Conservation (phyloP, 768 basidiomycete species). For the Collybia sp. region DNA sequence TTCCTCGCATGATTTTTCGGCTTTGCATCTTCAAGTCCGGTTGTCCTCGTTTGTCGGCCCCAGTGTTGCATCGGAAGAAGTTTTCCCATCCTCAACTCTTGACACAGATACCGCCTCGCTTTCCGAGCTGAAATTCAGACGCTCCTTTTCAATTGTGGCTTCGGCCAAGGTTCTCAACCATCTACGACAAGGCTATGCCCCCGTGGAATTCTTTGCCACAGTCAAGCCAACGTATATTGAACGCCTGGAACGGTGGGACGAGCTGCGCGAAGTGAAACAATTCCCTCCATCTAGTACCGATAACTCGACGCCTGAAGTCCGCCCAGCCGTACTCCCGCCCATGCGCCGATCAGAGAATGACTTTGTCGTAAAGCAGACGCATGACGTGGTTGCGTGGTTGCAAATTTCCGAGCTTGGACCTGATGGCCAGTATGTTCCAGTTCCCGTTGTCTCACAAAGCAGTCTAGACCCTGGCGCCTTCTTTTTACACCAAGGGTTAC, state of each 20-base stretch:
- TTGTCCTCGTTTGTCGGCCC: slow-evolving; percentile 84
- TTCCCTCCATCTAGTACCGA: slow-evolving; percentile 30
- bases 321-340: slow-evolving; percentile 42
- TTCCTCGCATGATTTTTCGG: slow-evolving; percentile 84
- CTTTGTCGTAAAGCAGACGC: slow-evolving; percentile 80
- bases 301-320: slow-evolving; percentile 32
- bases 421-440: slow-evolving; percentile 79
- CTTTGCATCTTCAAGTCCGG: slow-evolving; percentile 83
- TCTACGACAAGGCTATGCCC: slow-evolving; percentile 72
- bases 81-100: slow-evolving; percentile 70
- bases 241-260: slow-evolving; percentile 90
- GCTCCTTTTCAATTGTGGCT: slow-evolving; percentile 74
- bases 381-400: slow-evolving; percentile 88
- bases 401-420: slow-evolving; percentile 85
- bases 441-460: slow-evolving; percentile 75
- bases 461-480: slow-evolving; percentile 81
- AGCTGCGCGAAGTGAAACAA: slow-evolving; percentile 75
- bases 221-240: slow-evolving; percentile 81
- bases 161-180: slow-evolving; percentile 70
- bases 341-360: slow-evolving; percentile 95
- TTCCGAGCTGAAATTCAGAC: slow-evolving; percentile 80
- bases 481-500: slow-evolving; percentile 88
- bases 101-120: slow-evolving; percentile 70
- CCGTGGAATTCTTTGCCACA: slow-evolving; percentile 87
- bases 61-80: slow-evolving; percentile 67